phyloP scores from a whole-genome alignment of 1,284 basidiomycete species.

The Taiwanofungus camphoratus region DNA sequence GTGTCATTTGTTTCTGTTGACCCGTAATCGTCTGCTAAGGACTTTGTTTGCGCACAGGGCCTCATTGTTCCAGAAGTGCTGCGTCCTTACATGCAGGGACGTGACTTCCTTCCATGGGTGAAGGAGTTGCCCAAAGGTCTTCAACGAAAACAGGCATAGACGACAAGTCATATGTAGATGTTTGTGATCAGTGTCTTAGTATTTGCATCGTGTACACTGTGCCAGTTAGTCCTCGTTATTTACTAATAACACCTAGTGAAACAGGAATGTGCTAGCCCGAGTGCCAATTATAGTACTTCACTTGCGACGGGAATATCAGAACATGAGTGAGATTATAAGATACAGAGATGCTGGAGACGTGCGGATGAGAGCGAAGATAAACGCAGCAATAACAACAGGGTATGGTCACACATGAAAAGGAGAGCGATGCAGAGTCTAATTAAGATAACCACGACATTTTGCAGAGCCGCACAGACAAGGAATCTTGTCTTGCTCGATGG shows the following conservation, averaged over 20 bases:
- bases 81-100: conserved; percentile 93
- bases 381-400: conserved; percentile 12
- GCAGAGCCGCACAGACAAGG: conserved; percentile 83
- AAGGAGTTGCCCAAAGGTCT: conserved; percentile 78
- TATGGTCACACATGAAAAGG: conserved; percentile 18
- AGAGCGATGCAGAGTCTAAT: conserved; percentile 40
- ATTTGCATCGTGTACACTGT: conserved; percentile 2
- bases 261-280: background rate
- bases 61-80: conserved; percentile 85
- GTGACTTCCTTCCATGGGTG: conserved; percentile 87
- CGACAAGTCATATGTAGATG: background rate
- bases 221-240: conserved; percentile 4
- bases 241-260: conserved; percentile 8
- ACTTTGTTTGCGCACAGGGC: conserved; percentile 45
- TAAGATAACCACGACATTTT: conserved; percentile 87
- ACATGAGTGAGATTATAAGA: conserved; percentile 24
- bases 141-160: conserved; percentile 64
- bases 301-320: conserved; percentile 11
- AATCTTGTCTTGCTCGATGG: conserved; percentile 89
- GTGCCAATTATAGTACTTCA: conserved; percentile 5
- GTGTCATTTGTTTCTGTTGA: conserved; percentile 24
- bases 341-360: conserved; percentile 16
- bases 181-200: conserved; percentile 1
- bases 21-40: background rate
- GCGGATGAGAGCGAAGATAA: conserved; percentile 7